Percentiles rank a stretch among this genome's conserved stretches.
Evolutionary conservation across 2,329 filamentous ascomycete species (phyloP).

Genomic region (Erysiphe pulchra): DNA sequence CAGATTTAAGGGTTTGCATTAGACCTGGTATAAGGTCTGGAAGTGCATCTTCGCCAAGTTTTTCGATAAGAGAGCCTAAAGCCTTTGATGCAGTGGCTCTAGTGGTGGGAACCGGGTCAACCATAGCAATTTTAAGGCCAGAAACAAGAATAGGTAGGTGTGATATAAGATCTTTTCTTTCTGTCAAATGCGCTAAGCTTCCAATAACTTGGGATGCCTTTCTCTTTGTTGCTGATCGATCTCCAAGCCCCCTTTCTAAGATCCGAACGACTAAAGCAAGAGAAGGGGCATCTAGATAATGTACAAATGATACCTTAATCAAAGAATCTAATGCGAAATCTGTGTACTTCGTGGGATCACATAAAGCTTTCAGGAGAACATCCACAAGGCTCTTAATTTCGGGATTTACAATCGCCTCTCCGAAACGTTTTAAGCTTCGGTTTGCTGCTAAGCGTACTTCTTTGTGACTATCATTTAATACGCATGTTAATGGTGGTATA

Average conservation of each 20-base stretch:
- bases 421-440: constrained; percentile 87
- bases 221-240: constrained; percentile 81
- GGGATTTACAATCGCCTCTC: constrained; percentile 93
- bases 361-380: constrained; percentile 83
- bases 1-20: constrained; percentile 93
- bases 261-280: constrained; percentile 87
- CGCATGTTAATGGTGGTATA: constrained; percentile 79
- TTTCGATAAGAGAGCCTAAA: constrained; percentile 88
- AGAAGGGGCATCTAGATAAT: constrained; percentile 94
- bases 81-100: constrained; percentile 90
- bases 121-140: constrained; percentile 65
- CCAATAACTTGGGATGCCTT: constrained; percentile 96
- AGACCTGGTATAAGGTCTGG: constrained; percentile 93
- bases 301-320: constrained; percentile 95
- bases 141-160: constrained; percentile 83
- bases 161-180: constrained; percentile 75
- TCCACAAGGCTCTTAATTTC: constrained; percentile 85
- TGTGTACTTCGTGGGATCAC: constrained; percentile 90
- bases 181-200: constrained; percentile 86
- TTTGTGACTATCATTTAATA: constrained; percentile 94
- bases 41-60: constrained; percentile 85
- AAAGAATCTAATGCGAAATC: constrained; percentile 81
- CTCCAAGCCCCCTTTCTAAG: constrained; percentile 69
- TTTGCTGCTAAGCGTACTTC: constrained; percentile 84
- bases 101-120: constrained; percentile 90